Conservation (phyloP, 495 filamentous ascomycete genomes). For the Lasiosphaeris hirsuta region DNA sequence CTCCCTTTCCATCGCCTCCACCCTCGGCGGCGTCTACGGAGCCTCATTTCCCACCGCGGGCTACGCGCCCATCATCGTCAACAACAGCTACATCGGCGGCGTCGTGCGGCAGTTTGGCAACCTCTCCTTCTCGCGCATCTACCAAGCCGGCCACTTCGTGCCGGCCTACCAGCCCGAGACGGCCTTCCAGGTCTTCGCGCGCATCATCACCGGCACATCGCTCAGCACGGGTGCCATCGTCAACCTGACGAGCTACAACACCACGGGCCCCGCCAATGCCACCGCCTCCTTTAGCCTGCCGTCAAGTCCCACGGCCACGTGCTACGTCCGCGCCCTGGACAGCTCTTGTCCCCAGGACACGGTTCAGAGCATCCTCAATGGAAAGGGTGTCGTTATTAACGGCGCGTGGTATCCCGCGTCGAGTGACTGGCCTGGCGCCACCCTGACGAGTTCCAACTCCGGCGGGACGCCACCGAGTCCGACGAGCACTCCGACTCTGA, state of each 20-base stretch:
- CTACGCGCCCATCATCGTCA: conserved; percentile 52
- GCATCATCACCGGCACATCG: conserved; percentile 57
- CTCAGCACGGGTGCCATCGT: conserved; percentile 57
- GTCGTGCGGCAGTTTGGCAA: conserved; percentile 65
- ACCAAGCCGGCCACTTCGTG: conserved; percentile 67
- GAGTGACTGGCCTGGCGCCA: conserved; percentile 38
- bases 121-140: conserved; percentile 67
- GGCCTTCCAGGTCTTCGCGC: conserved; percentile 61
- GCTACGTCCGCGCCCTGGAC: conserved; percentile 53
- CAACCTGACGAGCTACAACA: conserved; percentile 50
- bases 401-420: conserved; percentile 52
- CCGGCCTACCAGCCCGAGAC: conserved; percentile 69
- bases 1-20: conserved; percentile 50
- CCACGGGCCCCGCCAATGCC: conserved; percentile 50
- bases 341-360: conserved; percentile 51
- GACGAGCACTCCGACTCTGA: conserved; percentile 25
- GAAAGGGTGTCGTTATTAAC: conserved; percentile 44
- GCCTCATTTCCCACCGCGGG: conserved; percentile 43
- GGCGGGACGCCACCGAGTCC: conserved; percentile 15
- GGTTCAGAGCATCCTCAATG: conserved; percentile 39
- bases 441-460: conserved; percentile 12
- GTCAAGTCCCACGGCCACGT: conserved; percentile 43
- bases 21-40: conserved; percentile 26
- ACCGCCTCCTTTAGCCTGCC: conserved; percentile 44
- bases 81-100: conserved; percentile 54